Percentiles rank a stretch among this genome's conserved stretches.
These are phyloP conservation scores for Russula griseocarnosa DNA, from an alignment of 768 basidiomycete species.

Conservation along the genomic window DNA sequence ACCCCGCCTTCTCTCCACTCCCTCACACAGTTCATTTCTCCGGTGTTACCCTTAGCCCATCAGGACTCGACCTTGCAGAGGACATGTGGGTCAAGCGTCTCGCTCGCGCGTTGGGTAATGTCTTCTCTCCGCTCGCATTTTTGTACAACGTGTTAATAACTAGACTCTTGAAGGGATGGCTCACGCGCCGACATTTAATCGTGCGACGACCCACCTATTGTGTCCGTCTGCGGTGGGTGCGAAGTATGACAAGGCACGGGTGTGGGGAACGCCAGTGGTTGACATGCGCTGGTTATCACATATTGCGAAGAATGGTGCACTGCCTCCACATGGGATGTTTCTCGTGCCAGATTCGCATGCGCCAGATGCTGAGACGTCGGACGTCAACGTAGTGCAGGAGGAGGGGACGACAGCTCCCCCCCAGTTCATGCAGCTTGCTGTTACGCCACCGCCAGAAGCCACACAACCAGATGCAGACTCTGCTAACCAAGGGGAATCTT, in stretches of 20 bases:
- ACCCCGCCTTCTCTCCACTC: conserved; percentile 69
- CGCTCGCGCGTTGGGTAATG: conserved; percentile 60
- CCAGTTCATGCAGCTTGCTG: neutral
- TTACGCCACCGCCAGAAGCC: neutral
- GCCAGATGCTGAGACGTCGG: conserved; percentile 31
- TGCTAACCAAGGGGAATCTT: conserved; percentile 3
- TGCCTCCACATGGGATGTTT: conserved; percentile 41
- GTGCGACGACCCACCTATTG: conserved; percentile 72
- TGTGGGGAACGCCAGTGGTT: conserved; percentile 78
- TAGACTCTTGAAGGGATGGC: conserved; percentile 45
- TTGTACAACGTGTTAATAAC: neutral
- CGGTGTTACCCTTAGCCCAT: conserved; percentile 64
- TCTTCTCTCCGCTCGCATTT: neutral
- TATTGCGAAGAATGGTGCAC: conserved; percentile 50
- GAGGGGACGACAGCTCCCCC: neutral
- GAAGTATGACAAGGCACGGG: conserved; percentile 73
- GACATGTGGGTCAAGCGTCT: conserved; percentile 62
- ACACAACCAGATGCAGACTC: conserved; percentile 2
- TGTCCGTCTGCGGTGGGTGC: conserved; percentile 66
- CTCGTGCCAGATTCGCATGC: conserved; percentile 28
- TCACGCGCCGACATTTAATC: conserved; percentile 55
- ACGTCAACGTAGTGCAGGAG: neutral
- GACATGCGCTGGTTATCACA: conserved; percentile 63
- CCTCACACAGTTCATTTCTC: conserved; percentile 52
- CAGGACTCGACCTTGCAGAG: conserved; percentile 71